Percentiles rank a stretch among this genome's conserved stretches.
Conservation (phyloP, 2,329 filamentous ascomycete genomes). For the Biscogniauxia mediterranea region DNA sequence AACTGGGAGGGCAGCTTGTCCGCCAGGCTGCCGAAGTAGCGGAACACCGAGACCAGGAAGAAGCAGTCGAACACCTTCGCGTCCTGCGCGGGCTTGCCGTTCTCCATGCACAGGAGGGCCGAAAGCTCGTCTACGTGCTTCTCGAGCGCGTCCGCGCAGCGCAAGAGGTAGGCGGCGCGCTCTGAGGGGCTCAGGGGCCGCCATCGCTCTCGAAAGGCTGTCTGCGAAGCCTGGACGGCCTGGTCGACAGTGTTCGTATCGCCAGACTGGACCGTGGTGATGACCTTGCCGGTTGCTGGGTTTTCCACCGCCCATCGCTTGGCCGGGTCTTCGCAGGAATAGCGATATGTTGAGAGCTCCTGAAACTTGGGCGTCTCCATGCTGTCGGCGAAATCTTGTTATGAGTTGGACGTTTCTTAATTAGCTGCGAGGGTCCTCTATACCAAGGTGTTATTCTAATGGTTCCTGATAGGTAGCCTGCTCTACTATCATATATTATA, state of each 20-base stretch:
- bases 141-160: conserved; percentile 6
- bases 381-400: not conserved
- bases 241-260: conserved; percentile 1
- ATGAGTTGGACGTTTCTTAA: not conserved
- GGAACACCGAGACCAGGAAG: conserved; percentile 1
- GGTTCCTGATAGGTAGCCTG: not conserved
- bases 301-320: conserved; percentile 8
- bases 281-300: conserved; percentile 7
- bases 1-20: conserved; percentile 5
- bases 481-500: not conserved
- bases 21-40: conserved; percentile 6
- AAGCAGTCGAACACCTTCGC: conserved; percentile 2
- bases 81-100: conserved; percentile 4
- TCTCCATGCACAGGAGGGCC: conserved; percentile 4
- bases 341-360: conserved; percentile 6
- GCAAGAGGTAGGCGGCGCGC: conserved; percentile 2
- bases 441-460: not conserved
- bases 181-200: conserved; percentile 1
- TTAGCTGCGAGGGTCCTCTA: not conserved
- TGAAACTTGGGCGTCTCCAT: conserved; percentile 2
- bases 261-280: conserved; percentile 5
- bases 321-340: not conserved
- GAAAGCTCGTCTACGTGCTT: conserved; percentile 4
- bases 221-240: conserved; percentile 5
- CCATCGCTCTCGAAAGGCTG: conserved; percentile 4